Percentiles rank a stretch among this genome's conserved stretches.
These are phyloP conservation scores for Eurotiales sp. DNA, from an alignment of 2,329 filamentous ascomycete species.

Conservation along the genomic window DNA sequence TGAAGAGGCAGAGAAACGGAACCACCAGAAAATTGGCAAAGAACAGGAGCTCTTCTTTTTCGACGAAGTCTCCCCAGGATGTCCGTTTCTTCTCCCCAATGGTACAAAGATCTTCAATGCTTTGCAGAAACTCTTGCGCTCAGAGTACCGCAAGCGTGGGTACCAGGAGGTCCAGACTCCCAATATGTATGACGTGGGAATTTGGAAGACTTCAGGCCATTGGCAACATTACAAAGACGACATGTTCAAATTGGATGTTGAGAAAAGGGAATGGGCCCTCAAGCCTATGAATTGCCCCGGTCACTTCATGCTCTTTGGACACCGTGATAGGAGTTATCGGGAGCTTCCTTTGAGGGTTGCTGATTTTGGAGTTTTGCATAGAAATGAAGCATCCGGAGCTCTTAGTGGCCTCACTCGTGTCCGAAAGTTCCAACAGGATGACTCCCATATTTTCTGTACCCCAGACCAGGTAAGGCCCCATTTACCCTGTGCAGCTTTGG, in stretches of 20 bases:
- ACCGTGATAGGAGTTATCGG: conserved; percentile 79
- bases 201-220: conserved; percentile 95
- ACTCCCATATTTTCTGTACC: conserved; percentile 92
- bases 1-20: conserved; percentile 95
- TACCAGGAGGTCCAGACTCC: conserved; percentile 95
- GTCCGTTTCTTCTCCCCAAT: conserved; percentile 86
- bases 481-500: not conserved
- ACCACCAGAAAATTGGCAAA: conserved; percentile 88
- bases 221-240: conserved; percentile 93
- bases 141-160: conserved; percentile 87
- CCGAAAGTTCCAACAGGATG: conserved; percentile 91
- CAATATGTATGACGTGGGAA: conserved; percentile 89
- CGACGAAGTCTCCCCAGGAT: conserved; percentile 87
- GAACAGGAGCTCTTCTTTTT: conserved; percentile 99
- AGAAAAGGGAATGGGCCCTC: conserved; percentile 79
- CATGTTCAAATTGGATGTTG: conserved; percentile 81
- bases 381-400: conserved; percentile 92
- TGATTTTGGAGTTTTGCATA: conserved; percentile 91
- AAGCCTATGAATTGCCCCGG: conserved; percentile 99
- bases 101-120: conserved; percentile 93
- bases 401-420: conserved; percentile 88
- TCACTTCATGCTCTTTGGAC: conserved; percentile 82
- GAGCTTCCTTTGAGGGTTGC: conserved; percentile 90
- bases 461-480: conserved; percentile 59
- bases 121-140: conserved; percentile 72